These are phyloP conservation scores for Neurospora africana DNA, from an alignment of 495 filamentous ascomycete genomes.

Conservation along the genomic window DNA sequence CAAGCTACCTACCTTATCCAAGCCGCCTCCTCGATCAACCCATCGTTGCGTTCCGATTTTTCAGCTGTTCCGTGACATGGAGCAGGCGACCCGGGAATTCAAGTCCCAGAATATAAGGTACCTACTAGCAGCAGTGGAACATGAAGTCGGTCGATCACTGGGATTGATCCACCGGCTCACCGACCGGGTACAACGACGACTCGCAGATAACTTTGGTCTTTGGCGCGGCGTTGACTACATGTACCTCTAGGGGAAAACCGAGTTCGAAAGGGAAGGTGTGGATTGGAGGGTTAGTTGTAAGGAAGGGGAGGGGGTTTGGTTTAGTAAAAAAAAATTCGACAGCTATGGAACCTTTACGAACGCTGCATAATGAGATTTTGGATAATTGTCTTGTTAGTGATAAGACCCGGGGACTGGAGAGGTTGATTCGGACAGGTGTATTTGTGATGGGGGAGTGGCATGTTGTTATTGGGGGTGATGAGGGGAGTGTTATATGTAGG, in stretches of 20 bases:
- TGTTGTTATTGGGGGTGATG: not conserved
- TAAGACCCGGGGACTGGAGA: not conserved
- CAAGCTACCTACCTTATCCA: not conserved
- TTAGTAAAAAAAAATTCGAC: not conserved
- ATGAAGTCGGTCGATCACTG: slow-evolving; percentile 13
- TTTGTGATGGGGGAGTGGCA: not conserved
- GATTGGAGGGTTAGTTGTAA: slow-evolving; percentile 14
- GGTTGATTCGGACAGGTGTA: not conserved
- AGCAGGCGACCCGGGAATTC: not conserved
- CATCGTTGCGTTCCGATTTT: not conserved
- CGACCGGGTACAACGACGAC: slow-evolving; percentile 2
- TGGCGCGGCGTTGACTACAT: too few relatives aligned
- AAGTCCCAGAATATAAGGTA: not conserved
- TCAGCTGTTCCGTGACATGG: too few relatives aligned
- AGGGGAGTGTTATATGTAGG: too few relatives aligned
- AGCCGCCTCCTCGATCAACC: not conserved
- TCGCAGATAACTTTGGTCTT: not conserved
- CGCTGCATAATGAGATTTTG: not conserved
- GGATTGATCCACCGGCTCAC: slow-evolving; percentile 4
- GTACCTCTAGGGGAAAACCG: not conserved
- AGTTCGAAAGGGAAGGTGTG: slow-evolving; percentile 9
- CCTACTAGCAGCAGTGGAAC: slow-evolving; percentile 2
- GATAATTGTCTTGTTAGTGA: not conserved
- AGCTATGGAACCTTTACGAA: not conserved
- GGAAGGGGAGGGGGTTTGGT: slow-evolving; percentile 1